These are phyloP conservation scores for Pholiota molesta DNA, from an alignment of 768 basidiomycete species.

Conservation along the genomic window DNA sequence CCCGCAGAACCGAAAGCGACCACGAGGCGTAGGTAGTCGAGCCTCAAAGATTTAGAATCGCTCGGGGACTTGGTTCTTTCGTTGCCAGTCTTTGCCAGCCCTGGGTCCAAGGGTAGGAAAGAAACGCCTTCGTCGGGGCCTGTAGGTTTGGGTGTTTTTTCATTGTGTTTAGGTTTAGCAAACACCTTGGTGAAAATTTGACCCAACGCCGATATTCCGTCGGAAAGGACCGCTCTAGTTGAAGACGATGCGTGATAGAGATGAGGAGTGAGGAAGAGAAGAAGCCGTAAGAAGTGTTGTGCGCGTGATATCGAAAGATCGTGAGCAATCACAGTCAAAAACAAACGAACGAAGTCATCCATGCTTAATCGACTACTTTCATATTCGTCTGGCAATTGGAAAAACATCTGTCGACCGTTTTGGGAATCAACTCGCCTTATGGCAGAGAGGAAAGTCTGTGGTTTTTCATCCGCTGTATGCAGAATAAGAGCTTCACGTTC, in stretches of 20 bases:
- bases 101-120: slow-evolving; percentile 25
- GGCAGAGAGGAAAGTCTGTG: slow-evolving; percentile 66
- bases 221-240: slow-evolving; percentile 58
- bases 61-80: slow-evolving; percentile 53
- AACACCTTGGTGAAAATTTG: slow-evolving; percentile 50
- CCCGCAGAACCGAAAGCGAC: slow-evolving; percentile 52
- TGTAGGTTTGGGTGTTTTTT: slow-evolving; percentile 30
- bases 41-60: slow-evolving; percentile 58
- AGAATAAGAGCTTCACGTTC: slow-evolving; percentile 75
- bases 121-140: slow-evolving; percentile 30
- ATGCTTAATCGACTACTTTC: slow-evolving; percentile 57
- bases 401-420: slow-evolving; percentile 41
- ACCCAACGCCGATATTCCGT: slow-evolving; percentile 72
- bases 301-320: slow-evolving; percentile 68
- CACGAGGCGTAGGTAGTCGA: slow-evolving; percentile 65
- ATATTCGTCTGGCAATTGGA: slow-evolving; percentile 61
- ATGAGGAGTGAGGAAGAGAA: slow-evolving; percentile 57
- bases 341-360: slow-evolving; percentile 70
- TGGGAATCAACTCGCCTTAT: slow-evolving; percentile 48
- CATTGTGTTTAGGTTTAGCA: slow-evolving; percentile 46
- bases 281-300: slow-evolving; percentile 66
- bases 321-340: slow-evolving; percentile 81
- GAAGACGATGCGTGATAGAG: slow-evolving; percentile 59
- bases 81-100: slow-evolving; percentile 37
- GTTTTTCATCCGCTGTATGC: slow-evolving; percentile 71